Percentiles rank a stretch among this genome's conserved stretches.
phyloP scores from a whole-genome alignment of 176 grass and related monocot genomes.

The Carex kokanica region DNA sequence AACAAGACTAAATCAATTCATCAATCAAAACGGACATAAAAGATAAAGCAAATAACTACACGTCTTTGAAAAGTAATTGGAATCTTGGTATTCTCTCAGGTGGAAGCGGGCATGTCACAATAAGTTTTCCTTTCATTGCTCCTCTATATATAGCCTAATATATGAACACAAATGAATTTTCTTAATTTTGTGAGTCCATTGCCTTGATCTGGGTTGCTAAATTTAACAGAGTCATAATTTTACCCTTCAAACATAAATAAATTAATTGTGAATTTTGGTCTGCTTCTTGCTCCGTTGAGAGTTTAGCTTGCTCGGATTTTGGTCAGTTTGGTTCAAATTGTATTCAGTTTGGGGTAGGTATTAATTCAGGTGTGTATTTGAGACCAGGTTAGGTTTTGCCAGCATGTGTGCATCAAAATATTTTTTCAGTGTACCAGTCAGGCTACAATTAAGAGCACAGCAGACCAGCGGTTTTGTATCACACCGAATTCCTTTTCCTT shows the following conservation, averaged over 20 bases:
- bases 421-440: background rate
- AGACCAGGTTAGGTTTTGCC: background rate
- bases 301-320: background rate
- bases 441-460: background rate
- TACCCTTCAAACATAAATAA: background rate
- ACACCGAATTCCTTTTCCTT: background rate
- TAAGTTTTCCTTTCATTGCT: slow-evolving; percentile 91
- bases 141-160: slow-evolving; percentile 72
- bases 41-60: slow-evolving; percentile 31
- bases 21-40: background rate
- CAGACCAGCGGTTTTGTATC: background rate
- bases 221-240: background rate
- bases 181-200: background rate
- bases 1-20: background rate
- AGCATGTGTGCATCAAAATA: background rate
- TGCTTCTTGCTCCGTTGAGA: background rate
- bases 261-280: background rate
- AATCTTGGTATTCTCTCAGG: slow-evolving; percentile 74
- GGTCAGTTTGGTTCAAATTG: background rate
- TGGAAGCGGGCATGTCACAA: slow-evolving; percentile 75
- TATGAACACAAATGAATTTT: background rate
- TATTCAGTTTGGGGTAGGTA: background rate
- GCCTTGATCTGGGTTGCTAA: background rate
- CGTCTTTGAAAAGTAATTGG: slow-evolving; percentile 80
- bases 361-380: background rate